These are phyloP conservation scores for Sanguinoderma infundibulare DNA, from an alignment of 1,284 basidiomycete genomes.

Conservation along the genomic window DNA sequence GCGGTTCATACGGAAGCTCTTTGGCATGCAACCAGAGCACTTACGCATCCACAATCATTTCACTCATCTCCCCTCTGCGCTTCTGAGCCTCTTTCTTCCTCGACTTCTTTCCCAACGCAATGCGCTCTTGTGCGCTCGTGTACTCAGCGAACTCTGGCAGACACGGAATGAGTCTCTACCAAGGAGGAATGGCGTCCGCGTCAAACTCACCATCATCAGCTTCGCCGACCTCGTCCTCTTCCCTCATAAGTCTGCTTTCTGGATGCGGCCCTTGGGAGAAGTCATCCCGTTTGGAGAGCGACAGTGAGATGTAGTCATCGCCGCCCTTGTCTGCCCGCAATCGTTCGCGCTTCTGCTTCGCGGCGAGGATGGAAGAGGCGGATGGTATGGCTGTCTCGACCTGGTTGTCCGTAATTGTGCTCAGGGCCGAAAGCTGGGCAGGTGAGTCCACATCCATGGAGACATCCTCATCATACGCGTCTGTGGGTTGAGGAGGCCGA, in stretches of 20 bases:
- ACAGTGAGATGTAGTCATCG: slow-evolving; percentile 89
- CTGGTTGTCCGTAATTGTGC: slow-evolving; percentile 18
- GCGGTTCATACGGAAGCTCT: not conserved
- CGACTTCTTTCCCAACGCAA: slow-evolving; percentile 87
- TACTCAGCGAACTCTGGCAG: slow-evolving; percentile 83
- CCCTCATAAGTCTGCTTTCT: slow-evolving; percentile 84
- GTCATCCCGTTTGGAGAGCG: slow-evolving; percentile 60
- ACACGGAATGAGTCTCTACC: not conserved
- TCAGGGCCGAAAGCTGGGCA: slow-evolving; percentile 31
- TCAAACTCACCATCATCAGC: slow-evolving; percentile 82
- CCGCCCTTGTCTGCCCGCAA: slow-evolving; percentile 45
- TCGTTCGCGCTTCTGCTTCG: slow-evolving; percentile 80
- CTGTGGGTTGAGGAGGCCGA: slow-evolving; percentile 47
- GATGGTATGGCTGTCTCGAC: slow-evolving; percentile 67
- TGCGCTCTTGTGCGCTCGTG: slow-evolving; percentile 85
- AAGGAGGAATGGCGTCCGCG: not conserved
- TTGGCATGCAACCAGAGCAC: slow-evolving; percentile 33
- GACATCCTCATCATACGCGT: slow-evolving; percentile 53
- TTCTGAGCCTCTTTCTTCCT: slow-evolving; percentile 77
- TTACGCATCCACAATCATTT: slow-evolving; percentile 87
- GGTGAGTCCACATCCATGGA: slow-evolving; percentile 52
- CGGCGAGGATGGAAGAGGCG: slow-evolving; percentile 75
- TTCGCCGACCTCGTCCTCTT: slow-evolving; percentile 90
- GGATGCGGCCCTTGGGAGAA: slow-evolving; percentile 81
- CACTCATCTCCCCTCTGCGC: slow-evolving; percentile 77